phyloP scores from a whole-genome alignment of 2,329 filamentous ascomycete species.

The Colletotrichum tabaci region DNA sequence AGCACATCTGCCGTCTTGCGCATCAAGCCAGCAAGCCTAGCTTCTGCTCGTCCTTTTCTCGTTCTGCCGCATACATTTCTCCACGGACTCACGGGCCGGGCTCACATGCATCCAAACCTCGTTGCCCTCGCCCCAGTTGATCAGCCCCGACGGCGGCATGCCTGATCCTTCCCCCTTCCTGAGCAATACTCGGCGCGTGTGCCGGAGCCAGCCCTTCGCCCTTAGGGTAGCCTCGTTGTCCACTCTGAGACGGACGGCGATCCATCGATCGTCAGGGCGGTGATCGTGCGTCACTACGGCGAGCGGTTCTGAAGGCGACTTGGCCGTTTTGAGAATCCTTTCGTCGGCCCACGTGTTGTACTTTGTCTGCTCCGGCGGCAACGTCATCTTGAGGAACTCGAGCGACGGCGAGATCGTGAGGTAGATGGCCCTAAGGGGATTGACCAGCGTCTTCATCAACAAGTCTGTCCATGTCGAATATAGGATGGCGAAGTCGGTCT shows the following conservation, averaged over 20 bases:
- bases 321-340: conserved; percentile 61
- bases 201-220: conserved; percentile 59
- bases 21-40: neutral
- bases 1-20: neutral
- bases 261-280: conserved; percentile 71
- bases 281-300: conserved; percentile 65
- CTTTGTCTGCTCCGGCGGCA: conserved; percentile 62
- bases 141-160: conserved; percentile 48
- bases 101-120: conserved; percentile 54
- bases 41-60: conserved; percentile 5
- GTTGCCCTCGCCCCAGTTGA: conserved; percentile 48
- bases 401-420: conserved; percentile 74
- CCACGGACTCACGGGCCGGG: conserved; percentile 46
- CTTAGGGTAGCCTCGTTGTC: conserved; percentile 70
- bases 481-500: conserved; percentile 76
- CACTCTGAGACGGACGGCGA: conserved; percentile 70
- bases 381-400: conserved; percentile 71
- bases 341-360: conserved; percentile 70
- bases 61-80: conserved; percentile 38
- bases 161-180: conserved; percentile 50
- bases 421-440: conserved; percentile 73
- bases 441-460: conserved; percentile 74
- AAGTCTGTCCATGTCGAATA: conserved; percentile 72
- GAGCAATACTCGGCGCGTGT: conserved; percentile 49
- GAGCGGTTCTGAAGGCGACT: conserved; percentile 49